Evolutionary conservation across 2,329 filamentous ascomycete species (phyloP), one percentile per base, ranked within the genome.

Genomic region (Epichloe gansuensis): DNA sequence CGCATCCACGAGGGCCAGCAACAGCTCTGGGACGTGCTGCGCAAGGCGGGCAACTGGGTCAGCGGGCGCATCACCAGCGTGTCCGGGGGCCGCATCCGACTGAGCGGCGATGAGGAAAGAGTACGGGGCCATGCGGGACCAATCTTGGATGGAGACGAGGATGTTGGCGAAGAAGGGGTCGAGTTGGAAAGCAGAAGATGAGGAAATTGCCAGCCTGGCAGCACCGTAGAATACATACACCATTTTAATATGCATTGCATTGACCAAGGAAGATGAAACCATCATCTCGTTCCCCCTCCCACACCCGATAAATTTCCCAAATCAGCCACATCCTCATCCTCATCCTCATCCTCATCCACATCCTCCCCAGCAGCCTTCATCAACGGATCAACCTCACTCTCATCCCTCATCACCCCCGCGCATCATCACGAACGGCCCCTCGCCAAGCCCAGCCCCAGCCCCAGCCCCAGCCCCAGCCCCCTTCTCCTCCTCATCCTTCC

Each of bases 1-100:
- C 68, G 72, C 28, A 67, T 80, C 51, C 67, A 74, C 37, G 77
- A 81, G 54, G 71, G 74, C 4, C 80, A 88, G 62, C 85, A 87
- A 62, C 73, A 73, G 57, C 65, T 90, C 1, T 89, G 85, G 85
- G 70, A 64, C 5, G 56, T 77, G 6, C 72, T 88, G 42, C 73
- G 71, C 52, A 68, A 65, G 12, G 70, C 74, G 0, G 80, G 75
- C 0, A 69, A 67, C 4, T 87, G 83, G 82, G 66, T 86, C 13
- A 76, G 77, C 5, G 75, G 74, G 50, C 76, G 74, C 55, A 66
- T 86, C 2, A 70, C 72, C 44, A 72, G 66, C 43, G 69, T 71
- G 5, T 79, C 76, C 1, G 73, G 81, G 1, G 83, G 83, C 0
- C 71, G 77, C 56, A 77, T 86, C 56, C 72, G 72, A 53, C 66